Percentiles rank a stretch among this genome's conserved stretches.
Evolutionary conservation across 805 yeast genomes (phyloP).

Genomic region (Vanderwaltozyma verrucispora): DNA sequence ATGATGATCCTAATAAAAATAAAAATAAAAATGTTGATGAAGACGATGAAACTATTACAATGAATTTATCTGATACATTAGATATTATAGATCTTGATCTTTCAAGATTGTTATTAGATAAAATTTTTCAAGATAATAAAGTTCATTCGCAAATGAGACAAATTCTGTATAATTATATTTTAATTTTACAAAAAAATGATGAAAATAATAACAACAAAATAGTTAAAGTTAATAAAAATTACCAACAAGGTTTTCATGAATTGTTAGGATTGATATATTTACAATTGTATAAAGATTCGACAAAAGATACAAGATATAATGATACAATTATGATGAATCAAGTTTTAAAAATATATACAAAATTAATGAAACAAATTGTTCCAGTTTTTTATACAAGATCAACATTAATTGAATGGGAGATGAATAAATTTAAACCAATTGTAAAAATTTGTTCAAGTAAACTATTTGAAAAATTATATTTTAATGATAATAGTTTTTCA

Average conservation of each 20-base stretch:
- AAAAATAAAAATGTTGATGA: slow-evolving; percentile 1
- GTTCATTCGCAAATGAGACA: slow-evolving; percentile 19
- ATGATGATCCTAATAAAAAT: background rate
- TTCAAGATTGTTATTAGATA: slow-evolving; percentile 19
- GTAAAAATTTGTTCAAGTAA: slow-evolving; percentile 13
- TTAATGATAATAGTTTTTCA: slow-evolving; percentile 5
- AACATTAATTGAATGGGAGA: slow-evolving; percentile 20
- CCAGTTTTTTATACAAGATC: slow-evolving; percentile 20
- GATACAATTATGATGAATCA: slow-evolving; percentile 6
- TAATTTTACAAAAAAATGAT: background rate
- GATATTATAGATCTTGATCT: slow-evolving; percentile 25
- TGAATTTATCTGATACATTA: slow-evolving; percentile 16
- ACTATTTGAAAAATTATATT: slow-evolving; percentile 7
- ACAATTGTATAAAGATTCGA: slow-evolving; percentile 12
- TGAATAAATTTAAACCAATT: slow-evolving; percentile 12
- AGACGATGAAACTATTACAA: slow-evolving; percentile 3
- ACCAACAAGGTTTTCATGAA: slow-evolving; percentile 28
- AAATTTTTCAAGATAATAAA: slow-evolving; percentile 10
- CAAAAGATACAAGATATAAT: background rate
- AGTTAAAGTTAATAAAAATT: slow-evolving; percentile 3
- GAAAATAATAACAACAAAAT: slow-evolving; percentile 1
- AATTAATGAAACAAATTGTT: slow-evolving; percentile 19
- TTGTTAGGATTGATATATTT: slow-evolving; percentile 21
- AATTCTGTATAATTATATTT: slow-evolving; percentile 17
- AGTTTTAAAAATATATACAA: slow-evolving; percentile 16